Percentiles rank a stretch among this genome's conserved stretches.
Evolutionary conservation across 2,329 filamentous ascomycete genomes (phyloP).

Genomic region (Fusarium veterinarium): DNA sequence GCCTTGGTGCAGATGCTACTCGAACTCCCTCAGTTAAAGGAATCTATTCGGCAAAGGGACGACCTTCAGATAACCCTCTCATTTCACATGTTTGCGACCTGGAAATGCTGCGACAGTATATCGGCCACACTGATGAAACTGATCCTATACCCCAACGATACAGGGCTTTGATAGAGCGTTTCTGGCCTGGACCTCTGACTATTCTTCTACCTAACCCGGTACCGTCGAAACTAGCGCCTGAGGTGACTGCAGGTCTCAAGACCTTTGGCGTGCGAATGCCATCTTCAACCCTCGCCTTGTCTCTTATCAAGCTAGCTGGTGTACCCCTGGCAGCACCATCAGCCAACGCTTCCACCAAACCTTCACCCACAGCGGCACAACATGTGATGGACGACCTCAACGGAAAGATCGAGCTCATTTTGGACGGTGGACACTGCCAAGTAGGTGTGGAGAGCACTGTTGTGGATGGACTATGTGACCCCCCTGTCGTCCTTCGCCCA

Average conservation of each 20-base stretch:
- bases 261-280: conserved; percentile 96
- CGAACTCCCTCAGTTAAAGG: conserved; percentile 83
- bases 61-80: conserved; percentile 93
- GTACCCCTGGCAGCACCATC: conserved; percentile 90
- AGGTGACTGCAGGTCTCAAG: conserved; percentile 86
- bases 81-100: conserved; percentile 92
- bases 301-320: conserved; percentile 83
- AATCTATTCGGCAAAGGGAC: conserved; percentile 92
- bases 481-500: conserved; percentile 85
- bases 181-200: conserved; percentile 96
- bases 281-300: conserved; percentile 82
- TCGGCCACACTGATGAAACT: conserved; percentile 52
- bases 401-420: conserved; percentile 84
- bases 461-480: conserved; percentile 85
- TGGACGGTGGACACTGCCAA: conserved; percentile 87
- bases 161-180: conserved; percentile 77
- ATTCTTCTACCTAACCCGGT: conserved; percentile 84
- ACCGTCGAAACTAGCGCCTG: conserved; percentile 80
- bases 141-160: conserved; percentile 78
- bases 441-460: conserved; percentile 98
- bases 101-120: conserved; percentile 74
- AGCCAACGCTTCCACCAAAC: conserved; percentile 93
- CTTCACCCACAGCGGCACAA: conserved; percentile 88
- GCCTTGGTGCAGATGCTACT: conserved; percentile 95
- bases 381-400: conserved; percentile 89